These are phyloP conservation scores for Leccinum laetum DNA, from an alignment of 1,284 basidiomycete genomes.

Conservation along the genomic window DNA sequence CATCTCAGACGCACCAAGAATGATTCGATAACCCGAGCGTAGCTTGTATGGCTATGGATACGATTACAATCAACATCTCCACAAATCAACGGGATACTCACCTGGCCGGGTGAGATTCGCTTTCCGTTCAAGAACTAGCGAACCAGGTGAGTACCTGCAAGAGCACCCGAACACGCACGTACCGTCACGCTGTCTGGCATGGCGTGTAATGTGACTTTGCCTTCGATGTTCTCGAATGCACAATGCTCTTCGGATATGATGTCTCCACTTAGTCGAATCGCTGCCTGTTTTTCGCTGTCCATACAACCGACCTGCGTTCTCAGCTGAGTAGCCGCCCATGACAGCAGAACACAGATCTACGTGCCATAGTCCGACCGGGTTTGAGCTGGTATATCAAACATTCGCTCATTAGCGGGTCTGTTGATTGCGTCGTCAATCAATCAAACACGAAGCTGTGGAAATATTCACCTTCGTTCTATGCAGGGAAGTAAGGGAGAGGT, in stretches of 20 bases:
- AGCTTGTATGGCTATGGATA: constrained; percentile 70
- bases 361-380: constrained; percentile 77
- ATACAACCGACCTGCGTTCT: constrained; percentile 70
- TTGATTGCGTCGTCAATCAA: constrained; percentile 20
- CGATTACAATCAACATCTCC: constrained; percentile 23
- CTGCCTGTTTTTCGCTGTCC: constrained; percentile 78
- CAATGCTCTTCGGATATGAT: constrained; percentile 95
- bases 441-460: constrained; percentile 3
- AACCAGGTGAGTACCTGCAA: constrained; percentile 10
- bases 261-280: constrained; percentile 91
- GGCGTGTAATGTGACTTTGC: constrained; percentile 81
- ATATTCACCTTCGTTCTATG: constrained; percentile 75
- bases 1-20: constrained; percentile 63
- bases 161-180: constrained; percentile 29
- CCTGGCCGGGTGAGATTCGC: constrained; percentile 74
- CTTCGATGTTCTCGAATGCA: constrained; percentile 85
- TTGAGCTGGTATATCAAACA: constrained; percentile 97
- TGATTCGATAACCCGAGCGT: constrained; percentile 93
- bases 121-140: constrained; percentile 90
- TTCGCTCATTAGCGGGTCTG: constrained; percentile 88
- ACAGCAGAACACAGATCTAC: constrained; percentile 11
- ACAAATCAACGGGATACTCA: constrained; percentile 35
- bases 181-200: constrained; percentile 85
- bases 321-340: constrained; percentile 16
- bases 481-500: constrained; percentile 1